A percentile compares a stretch with the other conserved stretches of the same genome.
Evolutionary conservation across 371 early-diverging fungal species (phyloP).

Genomic region (Mortierella sp.): DNA sequence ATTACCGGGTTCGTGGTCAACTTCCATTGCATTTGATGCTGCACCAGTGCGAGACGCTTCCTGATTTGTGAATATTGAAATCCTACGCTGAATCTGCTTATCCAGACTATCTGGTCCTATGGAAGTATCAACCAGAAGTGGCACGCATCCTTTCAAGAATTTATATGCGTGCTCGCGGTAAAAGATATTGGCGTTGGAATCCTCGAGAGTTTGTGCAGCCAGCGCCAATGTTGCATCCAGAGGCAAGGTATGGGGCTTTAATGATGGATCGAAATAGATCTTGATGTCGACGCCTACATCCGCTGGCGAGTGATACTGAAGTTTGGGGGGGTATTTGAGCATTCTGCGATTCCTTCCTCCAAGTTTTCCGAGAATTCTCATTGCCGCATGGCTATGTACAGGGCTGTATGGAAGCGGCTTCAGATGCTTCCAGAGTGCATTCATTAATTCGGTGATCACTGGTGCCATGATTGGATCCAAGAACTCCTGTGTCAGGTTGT

Average conservation of each 20-base stretch:
- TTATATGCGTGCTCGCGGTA: conserved; percentile 78
- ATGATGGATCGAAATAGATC: conserved; percentile 71
- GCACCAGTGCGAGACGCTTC: conserved; percentile 22
- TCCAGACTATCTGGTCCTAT: conserved; percentile 67
- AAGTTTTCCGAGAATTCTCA: conserved; percentile 96
- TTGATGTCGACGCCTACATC: conserved; percentile 77
- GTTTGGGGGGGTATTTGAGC: conserved; percentile 76
- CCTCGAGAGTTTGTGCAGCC: conserved; percentile 70
- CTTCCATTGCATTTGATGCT: conserved; percentile 51
- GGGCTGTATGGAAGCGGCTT: conserved; percentile 88
- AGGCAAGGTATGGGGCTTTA: conserved; percentile 65
- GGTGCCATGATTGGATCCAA: conserved; percentile 96
- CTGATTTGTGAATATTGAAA: conserved; percentile 45
- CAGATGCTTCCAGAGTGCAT: conserved; percentile 91
- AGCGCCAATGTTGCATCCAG: conserved; percentile 68
- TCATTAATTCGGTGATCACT: conserved; percentile 94
- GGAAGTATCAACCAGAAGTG: conserved; percentile 80
- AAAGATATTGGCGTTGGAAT: conserved; percentile 62
- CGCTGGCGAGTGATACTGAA: conserved; percentile 63
- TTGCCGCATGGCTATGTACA: conserved; percentile 86
- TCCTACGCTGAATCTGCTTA: conserved; percentile 57
- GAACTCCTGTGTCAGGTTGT: conserved; percentile 97
- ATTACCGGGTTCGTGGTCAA: conserved; percentile 49
- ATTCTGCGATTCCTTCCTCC: conserved; percentile 92
- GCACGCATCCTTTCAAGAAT: conserved; percentile 78